Conservation (phyloP, 805 yeast genomes). For the Barnettozyma sp. region DNA sequence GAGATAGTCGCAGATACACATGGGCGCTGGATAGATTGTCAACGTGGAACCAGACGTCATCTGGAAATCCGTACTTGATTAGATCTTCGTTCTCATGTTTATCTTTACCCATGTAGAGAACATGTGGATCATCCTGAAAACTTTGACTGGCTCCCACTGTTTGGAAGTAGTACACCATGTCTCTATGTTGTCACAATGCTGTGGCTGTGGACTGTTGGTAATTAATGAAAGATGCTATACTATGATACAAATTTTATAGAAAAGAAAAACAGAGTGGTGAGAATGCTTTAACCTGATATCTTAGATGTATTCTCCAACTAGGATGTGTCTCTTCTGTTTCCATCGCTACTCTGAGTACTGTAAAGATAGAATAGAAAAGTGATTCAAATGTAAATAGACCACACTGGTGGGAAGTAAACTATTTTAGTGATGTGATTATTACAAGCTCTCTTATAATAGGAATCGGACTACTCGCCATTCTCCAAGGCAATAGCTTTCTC, state of each 20-base stretch:
- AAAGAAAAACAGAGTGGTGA: no score
- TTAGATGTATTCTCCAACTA: no score
- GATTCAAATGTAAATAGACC: not conserved
- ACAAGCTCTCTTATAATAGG: not conserved
- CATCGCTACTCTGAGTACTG: no score
- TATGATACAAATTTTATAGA: no score
- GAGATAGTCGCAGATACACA: slow-evolving; percentile 52
- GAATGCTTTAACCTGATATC: no score
- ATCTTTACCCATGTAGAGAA: slow-evolving; percentile 65
- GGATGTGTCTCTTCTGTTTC: no score
- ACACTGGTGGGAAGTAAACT: no score
- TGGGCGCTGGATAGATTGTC: slow-evolving; percentile 75
- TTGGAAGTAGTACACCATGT: slow-evolving; percentile 41
- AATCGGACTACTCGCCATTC: slow-evolving; percentile 60
- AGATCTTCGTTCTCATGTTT: slow-evolving; percentile 60
- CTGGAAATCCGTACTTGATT: slow-evolving; percentile 57
- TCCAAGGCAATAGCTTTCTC: slow-evolving; percentile 45
- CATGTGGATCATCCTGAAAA: slow-evolving; percentile 26
- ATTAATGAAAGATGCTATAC: no score
- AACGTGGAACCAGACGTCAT: slow-evolving; percentile 76
- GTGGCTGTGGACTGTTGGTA: no score
- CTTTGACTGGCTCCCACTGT: slow-evolving; percentile 30
- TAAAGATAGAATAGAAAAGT: not conserved
- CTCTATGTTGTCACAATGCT: no score
- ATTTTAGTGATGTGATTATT: no score